Conservation (phyloP, 192 early-diverging fungal species). For the Chytriomyces confervae region DNA sequence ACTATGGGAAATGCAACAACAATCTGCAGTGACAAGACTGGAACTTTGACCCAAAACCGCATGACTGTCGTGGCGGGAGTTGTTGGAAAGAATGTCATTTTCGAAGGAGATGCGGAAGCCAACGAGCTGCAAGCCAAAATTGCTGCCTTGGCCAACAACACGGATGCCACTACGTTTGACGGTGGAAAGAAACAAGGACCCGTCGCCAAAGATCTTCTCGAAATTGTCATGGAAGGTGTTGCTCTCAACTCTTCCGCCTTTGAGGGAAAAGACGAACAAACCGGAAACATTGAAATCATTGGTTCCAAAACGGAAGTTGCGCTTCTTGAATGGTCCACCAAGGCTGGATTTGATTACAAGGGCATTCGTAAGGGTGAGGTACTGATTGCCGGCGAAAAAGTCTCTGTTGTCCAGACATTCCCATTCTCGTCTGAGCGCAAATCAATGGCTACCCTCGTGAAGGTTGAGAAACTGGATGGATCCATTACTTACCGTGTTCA, state of each 20-base stretch:
- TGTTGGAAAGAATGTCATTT: constrained; percentile 68
- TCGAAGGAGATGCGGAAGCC: constrained; percentile 56
- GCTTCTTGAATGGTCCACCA: constrained; percentile 75
- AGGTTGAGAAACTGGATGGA: constrained; percentile 44
- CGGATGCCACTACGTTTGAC: neutral
- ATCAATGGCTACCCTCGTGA: constrained; percentile 85
- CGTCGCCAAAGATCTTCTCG: neutral
- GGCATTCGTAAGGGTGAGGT: constrained; percentile 57
- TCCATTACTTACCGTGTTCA: constrained; percentile 66
- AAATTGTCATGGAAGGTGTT: constrained; percentile 34
- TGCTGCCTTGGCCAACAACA: neutral
- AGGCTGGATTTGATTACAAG: constrained; percentile 68
- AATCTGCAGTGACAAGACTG: constrained; percentile 99
- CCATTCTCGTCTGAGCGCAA: constrained; percentile 95
- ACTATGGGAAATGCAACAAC: constrained; percentile 99
- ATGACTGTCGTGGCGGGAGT: constrained; percentile 95
- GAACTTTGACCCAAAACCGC: constrained; percentile 95
- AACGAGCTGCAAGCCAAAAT: neutral
- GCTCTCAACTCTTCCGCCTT: constrained; percentile 49
- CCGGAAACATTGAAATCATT: constrained; percentile 52
- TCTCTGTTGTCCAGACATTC: constrained; percentile 66
- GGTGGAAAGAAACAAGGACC: neutral
- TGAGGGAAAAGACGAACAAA: constrained; percentile 8
- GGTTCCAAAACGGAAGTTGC: constrained; percentile 97
- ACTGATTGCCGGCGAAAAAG: constrained; percentile 36